Conservation (phyloP, 2,329 filamentous ascomycete species). For the Arthroderma sp. region DNA sequence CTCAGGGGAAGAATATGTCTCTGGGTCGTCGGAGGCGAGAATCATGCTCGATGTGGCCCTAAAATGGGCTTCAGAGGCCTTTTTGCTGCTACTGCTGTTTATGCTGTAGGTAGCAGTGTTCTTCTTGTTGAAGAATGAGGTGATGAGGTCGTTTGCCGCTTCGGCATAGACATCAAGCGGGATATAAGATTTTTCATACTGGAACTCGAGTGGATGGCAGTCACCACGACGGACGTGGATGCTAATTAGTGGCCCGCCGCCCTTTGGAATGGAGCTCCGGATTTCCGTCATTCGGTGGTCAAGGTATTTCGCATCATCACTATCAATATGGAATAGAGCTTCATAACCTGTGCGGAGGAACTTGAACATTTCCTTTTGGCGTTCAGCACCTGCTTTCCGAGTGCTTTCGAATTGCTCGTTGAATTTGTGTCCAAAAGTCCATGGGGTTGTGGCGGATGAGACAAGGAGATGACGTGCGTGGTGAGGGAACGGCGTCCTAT, state of each 20-base stretch:
- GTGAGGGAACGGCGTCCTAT: slow-evolving; percentile 69
- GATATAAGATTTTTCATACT: slow-evolving; percentile 67
- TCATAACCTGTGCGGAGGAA: slow-evolving; percentile 61
- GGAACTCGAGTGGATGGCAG: slow-evolving; percentile 60
- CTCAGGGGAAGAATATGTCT: slow-evolving; percentile 56
- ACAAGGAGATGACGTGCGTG: slow-evolving; percentile 63
- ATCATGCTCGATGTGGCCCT: slow-evolving; percentile 34
- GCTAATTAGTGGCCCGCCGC: slow-evolving; percentile 49
- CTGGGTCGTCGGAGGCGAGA: slow-evolving; percentile 70
- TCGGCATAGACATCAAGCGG: slow-evolving; percentile 58
- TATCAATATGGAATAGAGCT: slow-evolving; percentile 57
- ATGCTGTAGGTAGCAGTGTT: slow-evolving; percentile 9
- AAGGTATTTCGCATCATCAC: slow-evolving; percentile 56
- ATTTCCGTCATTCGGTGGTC: slow-evolving; percentile 47
- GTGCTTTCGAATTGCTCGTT: slow-evolving; percentile 42
- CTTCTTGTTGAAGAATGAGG: slow-evolving; percentile 24
- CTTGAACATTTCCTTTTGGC: slow-evolving; percentile 51
- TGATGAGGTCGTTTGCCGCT: slow-evolving; percentile 46
- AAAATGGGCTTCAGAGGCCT: slow-evolving; percentile 35
- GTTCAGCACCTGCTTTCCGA: slow-evolving; percentile 39
- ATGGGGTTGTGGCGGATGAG: slow-evolving; percentile 53
- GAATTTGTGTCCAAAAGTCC: slow-evolving; percentile 52
- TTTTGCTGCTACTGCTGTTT: slow-evolving; percentile 11
- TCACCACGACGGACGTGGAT: slow-evolving; percentile 74
- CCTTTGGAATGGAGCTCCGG: slow-evolving; percentile 30